phyloP scores from a whole-genome alignment of 1,139 yeast species.

The Taphrina flavorubra region DNA sequence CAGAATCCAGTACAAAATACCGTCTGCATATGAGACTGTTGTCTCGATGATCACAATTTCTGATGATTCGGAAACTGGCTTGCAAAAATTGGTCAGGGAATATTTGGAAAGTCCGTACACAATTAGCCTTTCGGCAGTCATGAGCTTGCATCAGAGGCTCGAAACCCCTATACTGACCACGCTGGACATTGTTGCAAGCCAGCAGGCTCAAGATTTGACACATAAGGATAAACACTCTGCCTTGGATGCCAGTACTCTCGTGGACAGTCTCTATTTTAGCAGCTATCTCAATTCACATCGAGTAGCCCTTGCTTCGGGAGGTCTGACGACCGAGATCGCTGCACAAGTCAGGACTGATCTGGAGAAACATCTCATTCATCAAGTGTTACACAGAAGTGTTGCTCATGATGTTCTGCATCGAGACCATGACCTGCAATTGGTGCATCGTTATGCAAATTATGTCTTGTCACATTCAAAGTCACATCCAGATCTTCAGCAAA shows the following conservation, averaged over 20 bases:
- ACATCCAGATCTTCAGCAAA: not conserved
- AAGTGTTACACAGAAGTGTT: not conserved
- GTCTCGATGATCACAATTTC: not conserved
- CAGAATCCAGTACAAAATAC: slow-evolving; percentile 17
- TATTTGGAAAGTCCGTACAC: slow-evolving; percentile 9
- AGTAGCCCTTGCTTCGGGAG: slow-evolving; percentile 2
- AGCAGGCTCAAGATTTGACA: not conserved
- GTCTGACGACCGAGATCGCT: not conserved
- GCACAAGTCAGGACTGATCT: slow-evolving; percentile 3
- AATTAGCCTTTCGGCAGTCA: not conserved
- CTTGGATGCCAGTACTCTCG: not conserved
- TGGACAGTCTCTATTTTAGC: not conserved
- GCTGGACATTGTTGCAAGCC: not conserved
- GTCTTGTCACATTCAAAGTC: not conserved
- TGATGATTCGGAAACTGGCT: not conserved
- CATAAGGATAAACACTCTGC: not conserved
- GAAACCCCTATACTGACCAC: not conserved
- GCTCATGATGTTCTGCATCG: not conserved
- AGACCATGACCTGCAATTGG: not conserved
- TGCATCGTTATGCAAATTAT: slow-evolving; percentile 1
- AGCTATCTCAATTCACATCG: slow-evolving; percentile 8
- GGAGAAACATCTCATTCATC: not conserved
- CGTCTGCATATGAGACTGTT: not conserved
- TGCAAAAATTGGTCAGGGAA: not conserved
- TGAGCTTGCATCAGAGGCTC: slow-evolving; percentile 9